These are phyloP conservation scores for Pueraria montana DNA, from an alignment of 306 rosid species.

Conservation along the genomic window DNA sequence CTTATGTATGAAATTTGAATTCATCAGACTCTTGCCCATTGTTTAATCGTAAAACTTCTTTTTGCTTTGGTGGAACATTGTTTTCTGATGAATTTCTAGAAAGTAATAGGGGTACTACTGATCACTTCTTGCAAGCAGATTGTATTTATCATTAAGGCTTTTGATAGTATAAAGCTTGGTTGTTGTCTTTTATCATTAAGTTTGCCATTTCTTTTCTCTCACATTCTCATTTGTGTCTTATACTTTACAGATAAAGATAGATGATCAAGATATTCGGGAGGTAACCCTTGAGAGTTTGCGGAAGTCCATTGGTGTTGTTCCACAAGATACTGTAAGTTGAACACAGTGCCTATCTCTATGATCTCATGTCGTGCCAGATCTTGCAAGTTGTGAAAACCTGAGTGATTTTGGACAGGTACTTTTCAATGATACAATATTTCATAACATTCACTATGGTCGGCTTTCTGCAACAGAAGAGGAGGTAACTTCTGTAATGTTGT, in stretches of 20 bases:
- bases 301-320: conserved; percentile 90
- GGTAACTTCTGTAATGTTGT: conserved; percentile 59
- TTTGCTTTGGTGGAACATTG: conserved; percentile 1
- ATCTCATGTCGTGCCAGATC: conserved; percentile 25
- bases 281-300: conserved; percentile 89
- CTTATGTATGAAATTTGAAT: conserved; percentile 13
- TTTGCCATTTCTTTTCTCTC: no score
- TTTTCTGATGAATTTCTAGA: conserved; percentile 26
- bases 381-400: conserved; percentile 46
- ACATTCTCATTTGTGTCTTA: no score
- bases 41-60: conserved; percentile 31
- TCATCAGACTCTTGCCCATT: conserved; percentile 2
- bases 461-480: conserved; percentile 92
- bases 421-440: conserved; percentile 93
- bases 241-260: conserved; percentile 86
- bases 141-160: conserved; percentile 27
- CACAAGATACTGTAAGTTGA: conserved; percentile 90
- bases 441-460: conserved; percentile 91
- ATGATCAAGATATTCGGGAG: conserved; percentile 84
- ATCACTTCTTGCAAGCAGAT: conserved; percentile 15
- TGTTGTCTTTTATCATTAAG: no score
- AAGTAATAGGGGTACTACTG: neutral
- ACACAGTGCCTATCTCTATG: conserved; percentile 38
- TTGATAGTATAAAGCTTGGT: no score
- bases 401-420: conserved; percentile 77